Base-by-base conservation (phyloP, 1,139 yeast genomes). In the Saccharomyces hybrid region DNA sequence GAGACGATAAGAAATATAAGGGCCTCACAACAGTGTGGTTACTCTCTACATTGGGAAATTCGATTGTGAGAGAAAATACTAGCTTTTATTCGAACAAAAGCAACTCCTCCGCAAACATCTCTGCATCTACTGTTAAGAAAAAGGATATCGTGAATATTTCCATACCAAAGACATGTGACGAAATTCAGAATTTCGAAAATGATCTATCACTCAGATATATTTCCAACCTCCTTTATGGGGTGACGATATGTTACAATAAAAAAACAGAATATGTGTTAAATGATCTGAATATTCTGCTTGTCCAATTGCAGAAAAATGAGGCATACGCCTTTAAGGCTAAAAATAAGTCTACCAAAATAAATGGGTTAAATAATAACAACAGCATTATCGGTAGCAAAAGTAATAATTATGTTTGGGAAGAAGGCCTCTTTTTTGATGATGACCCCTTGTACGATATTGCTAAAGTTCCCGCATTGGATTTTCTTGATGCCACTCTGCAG, bases 211-310 rank as follows among this genome's bases (percentile, higher is more conserved):
- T 68, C 48, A 58, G 68, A 47, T 64, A 66, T 19, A 61, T 67
- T 1, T 67, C 71, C 0, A 65, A 61, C 48, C 53, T 68, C 28
- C 51, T 68, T 19, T 67, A 64, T 51, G 72, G 72, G 8, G 66
- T 68, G 3, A 59, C 70, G 2, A 54, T 68, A 2, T 68, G 72
- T 49, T 67, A 67, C 54, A 60, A 62, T 21, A 61, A 62, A 51
- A 67, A 68, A 48, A 62, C 70, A 2, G 70, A 67, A 29, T 68
- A 60, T 57, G 63, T 68, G 11, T 52, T 67, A 12, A 64, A 59
- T 47, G 72, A 68, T 51, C 48, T 67, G 28, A 59, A 52, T 16
- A 47, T 52, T 11, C 42, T 66, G 19, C 50, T 64, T 38, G 54
- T 58, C 6, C 68, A 64, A 49, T 47, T 67, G 28, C 67, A 65